Conservation (phyloP, 2,329 filamentous ascomycete species). For the Zymoseptoria passerinii region DNA sequence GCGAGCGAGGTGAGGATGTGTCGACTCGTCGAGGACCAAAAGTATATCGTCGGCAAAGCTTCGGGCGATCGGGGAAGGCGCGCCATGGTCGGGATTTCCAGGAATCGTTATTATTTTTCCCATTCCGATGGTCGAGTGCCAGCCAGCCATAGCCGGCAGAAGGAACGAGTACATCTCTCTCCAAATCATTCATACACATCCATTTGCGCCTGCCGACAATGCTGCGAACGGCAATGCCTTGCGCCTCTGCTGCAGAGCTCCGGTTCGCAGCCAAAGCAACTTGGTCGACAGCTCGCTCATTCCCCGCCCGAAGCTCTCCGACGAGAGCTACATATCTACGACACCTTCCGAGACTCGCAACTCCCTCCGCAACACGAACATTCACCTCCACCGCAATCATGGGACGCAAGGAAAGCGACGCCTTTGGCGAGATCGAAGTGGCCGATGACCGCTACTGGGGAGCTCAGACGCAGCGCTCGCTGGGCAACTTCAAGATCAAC, state of each 20-base stretch:
- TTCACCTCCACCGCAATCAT: slow-evolving; percentile 30
- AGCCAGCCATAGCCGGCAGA: not conserved
- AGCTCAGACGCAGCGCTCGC: slow-evolving; percentile 89
- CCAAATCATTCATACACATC: not conserved
- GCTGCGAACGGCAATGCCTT: slow-evolving; percentile 13
- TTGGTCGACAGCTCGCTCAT: slow-evolving; percentile 2
- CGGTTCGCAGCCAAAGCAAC: slow-evolving; percentile 6
- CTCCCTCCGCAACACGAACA: slow-evolving; percentile 13
- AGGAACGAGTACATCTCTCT: not conserved
- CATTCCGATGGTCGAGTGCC: not conserved
- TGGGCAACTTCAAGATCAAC: slow-evolving; percentile 98
- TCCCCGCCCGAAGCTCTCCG: slow-evolving; percentile 12
- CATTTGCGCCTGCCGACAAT: slow-evolving; percentile 5
- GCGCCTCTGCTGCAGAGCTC: slow-evolving; percentile 6
- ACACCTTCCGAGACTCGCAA: not conserved
- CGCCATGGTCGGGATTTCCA: not conserved
- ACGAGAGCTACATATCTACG: slow-evolving; percentile 3
- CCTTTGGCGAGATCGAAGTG: slow-evolving; percentile 95
- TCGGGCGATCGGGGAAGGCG: not conserved
- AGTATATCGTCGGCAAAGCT: not conserved
- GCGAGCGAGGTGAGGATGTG: no score
- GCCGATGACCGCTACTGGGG: slow-evolving; percentile 95
- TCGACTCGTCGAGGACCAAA: not conserved
- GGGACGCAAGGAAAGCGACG: slow-evolving; percentile 77
- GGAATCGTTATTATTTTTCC: not conserved